These are phyloP conservation scores for Effrenium voratum DNA, from an alignment of 73 alveolate species.

Conservation along the genomic window DNA sequence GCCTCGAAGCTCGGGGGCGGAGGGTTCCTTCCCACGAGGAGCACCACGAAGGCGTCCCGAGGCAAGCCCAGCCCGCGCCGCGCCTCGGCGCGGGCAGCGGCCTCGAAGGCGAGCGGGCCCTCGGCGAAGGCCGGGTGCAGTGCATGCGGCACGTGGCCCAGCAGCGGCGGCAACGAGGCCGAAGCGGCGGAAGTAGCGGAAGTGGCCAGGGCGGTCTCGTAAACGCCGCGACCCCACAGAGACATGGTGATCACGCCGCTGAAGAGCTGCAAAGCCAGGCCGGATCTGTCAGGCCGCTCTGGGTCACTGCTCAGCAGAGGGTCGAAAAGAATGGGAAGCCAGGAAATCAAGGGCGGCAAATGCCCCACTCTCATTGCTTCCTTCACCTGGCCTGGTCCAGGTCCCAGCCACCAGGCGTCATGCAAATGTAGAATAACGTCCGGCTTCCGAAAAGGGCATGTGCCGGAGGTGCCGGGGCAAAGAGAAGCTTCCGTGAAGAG, in stretches of 20 bases:
- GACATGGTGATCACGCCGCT: constrained; percentile 70
- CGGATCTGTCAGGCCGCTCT: constrained; percentile 73
- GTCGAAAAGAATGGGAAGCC: constrained; percentile 82
- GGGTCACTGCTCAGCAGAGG: constrained; percentile 78
- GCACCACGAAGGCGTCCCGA: constrained; percentile 48
- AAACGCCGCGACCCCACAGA: constrained; percentile 88
- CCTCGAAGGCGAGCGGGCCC: constrained; percentile 86
- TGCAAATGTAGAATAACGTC: constrained; percentile 67
- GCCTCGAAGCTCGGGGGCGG: constrained; percentile 82
- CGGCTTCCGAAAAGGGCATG: constrained; percentile 53
- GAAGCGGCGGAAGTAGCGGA: neutral
- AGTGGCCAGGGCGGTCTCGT: constrained; percentile 47
- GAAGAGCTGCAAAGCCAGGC: constrained; percentile 55
- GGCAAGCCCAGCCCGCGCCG: constrained; percentile 36
- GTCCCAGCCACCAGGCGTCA: constrained; percentile 93
- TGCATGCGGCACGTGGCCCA: constrained; percentile 81
- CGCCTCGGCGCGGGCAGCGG: neutral
- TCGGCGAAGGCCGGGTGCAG: constrained; percentile 66
- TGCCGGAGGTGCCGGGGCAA: neutral
- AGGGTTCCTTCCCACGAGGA: constrained; percentile 72
- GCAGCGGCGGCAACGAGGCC: constrained; percentile 37
- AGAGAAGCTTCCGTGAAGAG: neutral
- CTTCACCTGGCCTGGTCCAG: constrained; percentile 26
- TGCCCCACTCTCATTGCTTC: neutral
- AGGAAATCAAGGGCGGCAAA: constrained; percentile 62